A percentile compares a stretch with the other conserved stretches of the same genome.
These are phyloP conservation scores for Alternaria sp. DNA, from an alignment of 2,329 filamentous ascomycete genomes.

Conservation along the genomic window DNA sequence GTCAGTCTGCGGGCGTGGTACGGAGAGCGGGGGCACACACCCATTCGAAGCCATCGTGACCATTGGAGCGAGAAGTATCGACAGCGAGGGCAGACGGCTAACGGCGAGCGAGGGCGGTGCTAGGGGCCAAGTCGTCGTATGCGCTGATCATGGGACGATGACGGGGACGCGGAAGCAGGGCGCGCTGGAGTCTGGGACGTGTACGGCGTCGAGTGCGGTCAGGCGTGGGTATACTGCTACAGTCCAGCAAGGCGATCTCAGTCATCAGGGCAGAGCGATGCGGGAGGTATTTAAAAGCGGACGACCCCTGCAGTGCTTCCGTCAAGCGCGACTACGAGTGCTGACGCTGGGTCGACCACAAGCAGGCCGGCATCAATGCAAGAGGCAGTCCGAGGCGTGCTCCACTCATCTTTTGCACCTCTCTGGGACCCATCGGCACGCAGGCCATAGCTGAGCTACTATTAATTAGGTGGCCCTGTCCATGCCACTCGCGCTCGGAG, in stretches of 20 bases:
- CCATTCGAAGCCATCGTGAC: conserved; percentile 53
- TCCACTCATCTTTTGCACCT: conserved; percentile 25
- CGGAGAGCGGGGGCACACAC: conserved; percentile 44
- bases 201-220: conserved; percentile 5
- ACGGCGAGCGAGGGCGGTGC: conserved; percentile 13
- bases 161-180: background rate
- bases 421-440: conserved; percentile 29
- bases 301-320: conserved; percentile 23
- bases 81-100: conserved; percentile 17
- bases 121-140: conserved; percentile 4
- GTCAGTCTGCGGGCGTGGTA: conserved; percentile 31
- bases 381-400: conserved; percentile 22
- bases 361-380: conserved; percentile 17
- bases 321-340: conserved; percentile 13
- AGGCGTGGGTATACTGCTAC: background rate
- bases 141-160: conserved; percentile 14
- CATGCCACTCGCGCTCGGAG: conserved; percentile 26
- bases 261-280: conserved; percentile 28
- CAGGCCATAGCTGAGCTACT: conserved; percentile 27
- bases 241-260: conserved; percentile 22
- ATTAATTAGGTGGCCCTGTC: conserved; percentile 26
- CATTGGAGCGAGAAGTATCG: conserved; percentile 46
- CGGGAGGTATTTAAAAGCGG: conserved; percentile 36
- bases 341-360: conserved; percentile 26
- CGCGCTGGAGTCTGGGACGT: background rate